A percentile compares a stretch with the other conserved stretches of the same genome.
phyloP scores from a whole-genome alignment of 306 rosid species.

The Prunus armeniaca region DNA sequence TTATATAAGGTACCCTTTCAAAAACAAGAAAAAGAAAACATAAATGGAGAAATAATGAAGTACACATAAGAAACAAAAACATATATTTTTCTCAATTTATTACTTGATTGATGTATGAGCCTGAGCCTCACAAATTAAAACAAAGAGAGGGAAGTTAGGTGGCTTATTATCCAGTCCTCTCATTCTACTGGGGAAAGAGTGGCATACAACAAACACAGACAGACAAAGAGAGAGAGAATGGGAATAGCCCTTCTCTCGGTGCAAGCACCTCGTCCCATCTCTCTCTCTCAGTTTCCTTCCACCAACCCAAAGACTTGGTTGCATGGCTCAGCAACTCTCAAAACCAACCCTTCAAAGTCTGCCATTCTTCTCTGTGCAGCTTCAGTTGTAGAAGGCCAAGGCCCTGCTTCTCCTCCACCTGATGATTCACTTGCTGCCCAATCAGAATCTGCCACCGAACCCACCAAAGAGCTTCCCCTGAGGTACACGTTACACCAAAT shows the following conservation, averaged over 20 bases:
- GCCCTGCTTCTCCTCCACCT: slow-evolving; percentile 37
- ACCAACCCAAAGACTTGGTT: neutral
- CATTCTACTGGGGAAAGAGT: neutral
- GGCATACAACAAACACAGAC: neutral
- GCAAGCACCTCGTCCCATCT: slow-evolving; percentile 33
- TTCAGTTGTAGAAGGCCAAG: slow-evolving; percentile 41
- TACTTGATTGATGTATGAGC: neutral
- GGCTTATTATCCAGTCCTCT: neutral
- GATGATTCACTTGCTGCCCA: slow-evolving; percentile 35
- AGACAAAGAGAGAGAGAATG: slow-evolving; percentile 33
- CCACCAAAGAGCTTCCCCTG: slow-evolving; percentile 17
- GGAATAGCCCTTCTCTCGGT: slow-evolving; percentile 47
- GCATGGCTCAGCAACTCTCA: slow-evolving; percentile 27
- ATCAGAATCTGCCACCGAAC: slow-evolving; percentile 26
- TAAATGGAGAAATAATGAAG: neutral
- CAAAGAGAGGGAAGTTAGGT: neutral
- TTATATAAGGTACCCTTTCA: neutral
- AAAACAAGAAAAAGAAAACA: neutral
- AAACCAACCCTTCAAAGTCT: slow-evolving; percentile 21
- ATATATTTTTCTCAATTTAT: neutral
- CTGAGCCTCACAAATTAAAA: neutral
- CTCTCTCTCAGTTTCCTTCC: slow-evolving; percentile 24
- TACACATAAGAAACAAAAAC: neutral
- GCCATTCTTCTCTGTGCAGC: slow-evolving; percentile 38
- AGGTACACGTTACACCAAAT: slow-evolving; percentile 53